Conservation (phyloP, 1,284 basidiomycete genomes). For the Ustilago trichophora region DNA sequence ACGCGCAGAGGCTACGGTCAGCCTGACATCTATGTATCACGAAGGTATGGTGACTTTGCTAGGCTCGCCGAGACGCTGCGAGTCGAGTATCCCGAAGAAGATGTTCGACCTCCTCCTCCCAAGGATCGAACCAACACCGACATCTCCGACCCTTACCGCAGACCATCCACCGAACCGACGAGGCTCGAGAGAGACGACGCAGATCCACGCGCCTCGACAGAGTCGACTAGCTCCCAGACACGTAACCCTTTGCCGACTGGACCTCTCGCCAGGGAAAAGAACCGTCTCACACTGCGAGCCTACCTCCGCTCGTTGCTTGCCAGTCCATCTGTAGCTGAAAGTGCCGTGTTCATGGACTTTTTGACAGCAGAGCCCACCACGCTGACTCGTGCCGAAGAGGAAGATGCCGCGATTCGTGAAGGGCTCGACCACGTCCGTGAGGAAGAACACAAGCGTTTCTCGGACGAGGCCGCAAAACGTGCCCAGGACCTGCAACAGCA, state of each 20-base stretch:
- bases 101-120: constrained; percentile 48
- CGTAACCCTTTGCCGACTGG: constrained; percentile 56
- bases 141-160: constrained; percentile 36
- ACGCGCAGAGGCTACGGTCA: constrained; percentile 75
- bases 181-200: constrained; percentile 5
- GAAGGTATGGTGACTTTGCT: constrained; percentile 93
- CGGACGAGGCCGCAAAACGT: constrained; percentile 82
- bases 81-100: constrained; percentile 57
- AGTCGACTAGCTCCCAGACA: constrained; percentile 19
- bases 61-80: constrained; percentile 56
- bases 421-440: constrained; percentile 90
- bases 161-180: neutral
- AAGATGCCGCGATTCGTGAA: constrained; percentile 81
- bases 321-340: constrained; percentile 79
- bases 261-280: constrained; percentile 76
- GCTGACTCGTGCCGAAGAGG: constrained; percentile 78
- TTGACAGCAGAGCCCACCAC: constrained; percentile 80
- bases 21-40: constrained; percentile 84
- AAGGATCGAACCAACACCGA: constrained; percentile 58
- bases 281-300: constrained; percentile 89
- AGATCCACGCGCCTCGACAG: constrained; percentile 16
- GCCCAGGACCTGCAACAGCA: constrained; percentile 88
- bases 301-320: constrained; percentile 83
- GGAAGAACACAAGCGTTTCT: constrained; percentile 85
- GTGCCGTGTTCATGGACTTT: constrained; percentile 85